Evolutionary conservation across 768 basidiomycete species (phyloP).

Genomic region (Trametes meyenii): DNA sequence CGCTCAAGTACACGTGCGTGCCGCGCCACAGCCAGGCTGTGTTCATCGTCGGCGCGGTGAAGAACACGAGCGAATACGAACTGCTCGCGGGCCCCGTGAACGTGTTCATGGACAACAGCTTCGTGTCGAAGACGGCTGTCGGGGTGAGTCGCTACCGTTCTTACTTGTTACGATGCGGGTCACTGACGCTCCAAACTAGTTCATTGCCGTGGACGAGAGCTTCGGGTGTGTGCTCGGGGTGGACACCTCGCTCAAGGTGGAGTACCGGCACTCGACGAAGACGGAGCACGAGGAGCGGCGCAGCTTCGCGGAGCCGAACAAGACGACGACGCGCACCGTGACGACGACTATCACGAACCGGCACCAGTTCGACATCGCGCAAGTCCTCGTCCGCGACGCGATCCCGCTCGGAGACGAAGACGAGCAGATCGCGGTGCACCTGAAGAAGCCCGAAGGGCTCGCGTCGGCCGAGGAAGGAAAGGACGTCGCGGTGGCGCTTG

Average conservation of each 20-base stretch:
- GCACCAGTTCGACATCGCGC: conserved; percentile 46
- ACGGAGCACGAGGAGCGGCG: conserved; percentile 42
- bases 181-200: background rate
- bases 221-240: conserved; percentile 59
- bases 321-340: conserved; percentile 45
- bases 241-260: conserved; percentile 35
- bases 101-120: conserved; percentile 59
- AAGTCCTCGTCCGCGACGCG: conserved; percentile 50
- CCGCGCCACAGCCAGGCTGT: conserved; percentile 53
- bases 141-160: conserved; percentile 35
- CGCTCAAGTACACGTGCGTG: conserved; percentile 50
- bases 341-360: conserved; percentile 48
- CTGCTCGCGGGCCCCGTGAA: conserved; percentile 56
- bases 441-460: conserved; percentile 50
- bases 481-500: conserved; percentile 42
- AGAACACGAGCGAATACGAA: conserved; percentile 60
- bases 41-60: conserved; percentile 49
- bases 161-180: background rate
- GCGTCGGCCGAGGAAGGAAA: conserved; percentile 47
- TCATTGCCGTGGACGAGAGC: conserved; percentile 51
- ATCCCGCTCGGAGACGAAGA: conserved; percentile 44
- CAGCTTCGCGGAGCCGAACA: conserved; percentile 46
- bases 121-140: conserved; percentile 57
- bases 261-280: conserved; percentile 45
- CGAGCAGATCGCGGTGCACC: conserved; percentile 45